Base-by-base conservation (phyloP, 805 yeast genomes). In the Metschnikowia similis region DNA sequence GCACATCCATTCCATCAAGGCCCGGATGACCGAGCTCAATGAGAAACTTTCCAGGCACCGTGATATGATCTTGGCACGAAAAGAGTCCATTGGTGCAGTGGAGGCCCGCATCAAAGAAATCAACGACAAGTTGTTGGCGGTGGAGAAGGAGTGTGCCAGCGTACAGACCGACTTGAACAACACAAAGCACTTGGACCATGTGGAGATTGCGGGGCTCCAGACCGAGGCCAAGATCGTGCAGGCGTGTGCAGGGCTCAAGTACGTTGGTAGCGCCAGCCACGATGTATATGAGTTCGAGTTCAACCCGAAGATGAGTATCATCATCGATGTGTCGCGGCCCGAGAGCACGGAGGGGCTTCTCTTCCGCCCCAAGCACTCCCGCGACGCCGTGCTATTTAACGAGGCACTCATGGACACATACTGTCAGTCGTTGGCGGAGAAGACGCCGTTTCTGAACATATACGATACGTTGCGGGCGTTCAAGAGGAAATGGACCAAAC, bases 151-250 rank as follows among this genome's bases (percentile, higher is more conserved):
- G 29, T 52, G 64, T 32, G 53, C 13, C 5, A 27, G 26, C 13
- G 26, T 49, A 8, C 50, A 48, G 29, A 50, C 49, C 1, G 42
- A 37, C 2, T 32, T 57, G 8, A 45, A 47, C 48, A 53, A 48
- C 14, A 48, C 48, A 26, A 51, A 47, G 17, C 55, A 47, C 17
- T 56, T 55, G 43, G 48, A 48, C 28, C 41, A 37, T 35, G 38
- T 37, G 17, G 60, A 57, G 41, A 54, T 57, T n/a, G 48, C 37
- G 9, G 50, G 29, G 4, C 39, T 56, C 8, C 43, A 57, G 26
- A 49, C 56, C 13, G 61, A 56, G 35, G 64, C 63, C 43, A 55
- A 56, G 26, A 38, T 70, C 10, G 49, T 69, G 10, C 71, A 69
- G 50, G 53, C 55, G 4, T 45, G 64, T 11, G 52, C 72, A 1